phyloP scores from a whole-genome alignment of 352 stramenopile genomes.

The Plasmopara viticola region DNA sequence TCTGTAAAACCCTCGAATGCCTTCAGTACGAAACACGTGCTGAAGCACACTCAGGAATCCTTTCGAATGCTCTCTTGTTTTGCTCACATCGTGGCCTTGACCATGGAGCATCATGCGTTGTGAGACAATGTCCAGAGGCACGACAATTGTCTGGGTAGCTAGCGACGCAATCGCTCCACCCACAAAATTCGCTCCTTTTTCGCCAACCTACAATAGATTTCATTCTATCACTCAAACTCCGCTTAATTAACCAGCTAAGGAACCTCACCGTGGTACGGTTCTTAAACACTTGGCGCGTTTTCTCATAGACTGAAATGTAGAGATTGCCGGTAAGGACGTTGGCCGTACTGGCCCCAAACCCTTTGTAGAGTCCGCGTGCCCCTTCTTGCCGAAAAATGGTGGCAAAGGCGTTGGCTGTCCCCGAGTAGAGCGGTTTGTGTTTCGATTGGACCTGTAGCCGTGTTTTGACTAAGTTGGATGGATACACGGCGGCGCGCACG shows the following conservation, averaged over 20 bases:
- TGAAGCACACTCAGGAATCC: constrained; percentile 59
- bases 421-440: constrained; percentile 58
- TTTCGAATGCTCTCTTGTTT: constrained; percentile 48
- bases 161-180: constrained; percentile 71
- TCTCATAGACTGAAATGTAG: constrained; percentile 88
- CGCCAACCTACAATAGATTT: constrained; percentile 25
- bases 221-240: constrained; percentile 3
- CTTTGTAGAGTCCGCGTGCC: constrained; percentile 76
- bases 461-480: constrained; percentile 86
- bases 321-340: constrained; percentile 84
- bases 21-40: constrained; percentile 55
- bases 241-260: neutral
- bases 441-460: constrained; percentile 81
- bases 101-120: constrained; percentile 86
- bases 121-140: constrained; percentile 85
- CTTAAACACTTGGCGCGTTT: constrained; percentile 65
- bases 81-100: constrained; percentile 55
- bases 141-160: constrained; percentile 80
- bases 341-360: constrained; percentile 79
- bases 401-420: constrained; percentile 78
- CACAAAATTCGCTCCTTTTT: constrained; percentile 73
- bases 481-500: constrained; percentile 81
- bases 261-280: constrained; percentile 40
- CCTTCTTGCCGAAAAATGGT: constrained; percentile 80
- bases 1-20: constrained; percentile 73